Base-by-base conservation (phyloP, 805 yeast genomes). In the Nakazawaea pomicola region DNA sequence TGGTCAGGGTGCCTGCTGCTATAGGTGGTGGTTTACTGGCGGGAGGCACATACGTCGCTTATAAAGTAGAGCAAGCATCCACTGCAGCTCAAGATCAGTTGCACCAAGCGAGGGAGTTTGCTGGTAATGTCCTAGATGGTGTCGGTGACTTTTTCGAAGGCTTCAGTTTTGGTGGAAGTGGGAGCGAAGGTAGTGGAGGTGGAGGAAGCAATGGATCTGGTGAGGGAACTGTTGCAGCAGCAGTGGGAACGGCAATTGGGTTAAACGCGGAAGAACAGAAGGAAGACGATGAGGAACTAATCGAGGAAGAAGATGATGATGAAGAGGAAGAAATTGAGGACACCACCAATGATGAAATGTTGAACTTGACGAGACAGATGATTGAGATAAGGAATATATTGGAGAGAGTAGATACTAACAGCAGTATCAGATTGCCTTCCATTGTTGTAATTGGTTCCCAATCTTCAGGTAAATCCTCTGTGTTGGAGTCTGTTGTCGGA, bases 371-470 rank as follows among this genome's bases (percentile, higher is more conserved):
- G 6, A 78, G 89, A 50, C 95, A 89, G 60, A 93, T 93, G 99
- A 95, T 93, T 53, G 99, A 95, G 60, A 90, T 93, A 43, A 71
- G 98, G 56, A 74, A 81, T 38, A 75, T 93, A 23, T 67, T 93
- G 39, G 75, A 83, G 44, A 79, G 76, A 46, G 78, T 93, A 14
- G 93, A 88, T 52, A 68, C 76, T 0, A 67, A 83, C 5, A 88
- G 87, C 28, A 76, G 87, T 10, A 67, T 93, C 36, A 86, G 81
- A 50, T 68, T 93, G 31, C 99, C 99, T 2, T 84, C 97, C 0
- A 93, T 93, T 52, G 98, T 93, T 23, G 99, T 93, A 2, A 78
- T 93, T 47, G 99, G 99, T 0, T 91, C 98, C 1, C 99, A 93
- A 65, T 85, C 95, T 6, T 86, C 96, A 32, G 99, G 99, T 33